Percentiles rank a stretch among this genome's conserved stretches.
Evolutionary conservation across 225 moss, liverwort and hornwort species (phyloP).

Genomic region (Bryoerythrophyllum caledonicum): DNA sequence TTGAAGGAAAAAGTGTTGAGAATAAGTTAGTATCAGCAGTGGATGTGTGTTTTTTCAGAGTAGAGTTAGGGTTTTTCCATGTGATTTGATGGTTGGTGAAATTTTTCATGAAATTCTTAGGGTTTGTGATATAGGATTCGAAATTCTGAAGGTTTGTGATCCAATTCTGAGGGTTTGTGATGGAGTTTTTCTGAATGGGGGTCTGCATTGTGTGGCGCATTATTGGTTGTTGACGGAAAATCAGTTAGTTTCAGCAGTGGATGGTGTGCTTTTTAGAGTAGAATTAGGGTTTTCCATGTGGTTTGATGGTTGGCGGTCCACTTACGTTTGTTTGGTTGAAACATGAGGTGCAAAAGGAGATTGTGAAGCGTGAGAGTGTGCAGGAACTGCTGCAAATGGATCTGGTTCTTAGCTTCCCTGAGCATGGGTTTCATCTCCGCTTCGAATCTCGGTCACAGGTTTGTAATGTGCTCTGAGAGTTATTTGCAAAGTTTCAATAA

Average conservation of each 20-base stretch:
- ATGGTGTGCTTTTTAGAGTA: not conserved
- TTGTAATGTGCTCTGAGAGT: not conserved
- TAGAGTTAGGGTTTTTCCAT: not conserved
- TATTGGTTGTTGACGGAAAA: not conserved
- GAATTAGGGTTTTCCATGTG: not conserved
- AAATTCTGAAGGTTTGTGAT: not conserved
- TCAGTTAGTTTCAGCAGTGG: not conserved
- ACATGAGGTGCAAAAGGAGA: conserved; percentile 45
- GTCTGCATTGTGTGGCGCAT: too few species aligned
- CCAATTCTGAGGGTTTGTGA: not conserved
- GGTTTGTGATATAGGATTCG: not conserved
- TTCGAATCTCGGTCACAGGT: conserved; percentile 96
- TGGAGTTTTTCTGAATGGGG: not conserved
- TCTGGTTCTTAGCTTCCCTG: conserved; percentile 92
- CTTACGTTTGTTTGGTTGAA: conserved; percentile 43
- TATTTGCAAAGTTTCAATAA: not conserved
- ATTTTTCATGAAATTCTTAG: not conserved
- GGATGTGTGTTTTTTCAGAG: not conserved
- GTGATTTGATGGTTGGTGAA: conserved; percentile 5
- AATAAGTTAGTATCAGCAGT: not conserved
- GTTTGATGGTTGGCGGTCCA: conserved; percentile 15
- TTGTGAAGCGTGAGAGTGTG: conserved; percentile 54
- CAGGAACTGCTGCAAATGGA: conserved; percentile 91
- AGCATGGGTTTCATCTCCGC: conserved; percentile 95
- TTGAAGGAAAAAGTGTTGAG: not conserved